A percentile compares a stretch with the other conserved stretches of the same genome.
These are phyloP conservation scores for Amphicarpaea edgeworthii DNA, from an alignment of 306 rosid species.

Conservation along the genomic window DNA sequence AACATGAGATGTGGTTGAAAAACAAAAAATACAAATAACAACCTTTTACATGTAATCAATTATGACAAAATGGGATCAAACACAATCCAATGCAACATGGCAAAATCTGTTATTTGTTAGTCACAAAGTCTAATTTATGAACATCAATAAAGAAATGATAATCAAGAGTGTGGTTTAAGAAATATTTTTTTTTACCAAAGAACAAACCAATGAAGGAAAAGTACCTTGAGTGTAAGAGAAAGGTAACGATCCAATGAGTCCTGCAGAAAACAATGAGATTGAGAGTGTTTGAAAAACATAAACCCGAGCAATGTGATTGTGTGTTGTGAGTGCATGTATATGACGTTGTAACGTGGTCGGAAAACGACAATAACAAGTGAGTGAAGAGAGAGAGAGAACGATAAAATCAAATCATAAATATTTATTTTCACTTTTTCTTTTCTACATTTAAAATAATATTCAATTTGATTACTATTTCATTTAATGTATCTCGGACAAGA, in stretches of 20 bases:
- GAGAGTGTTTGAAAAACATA: not conserved
- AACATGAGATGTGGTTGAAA: not conserved
- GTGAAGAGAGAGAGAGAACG: conserved; percentile 32
- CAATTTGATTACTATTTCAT: not conserved
- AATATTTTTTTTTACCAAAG: not conserved
- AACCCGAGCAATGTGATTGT: not conserved
- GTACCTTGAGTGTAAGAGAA: conserved; percentile 38
- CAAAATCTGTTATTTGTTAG: not conserved
- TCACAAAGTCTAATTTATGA: conserved; percentile 23
- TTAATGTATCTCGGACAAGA: not conserved
- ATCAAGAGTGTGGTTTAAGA: not conserved
- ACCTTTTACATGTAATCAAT: conserved; percentile 60
- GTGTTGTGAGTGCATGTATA: conserved; percentile 27
- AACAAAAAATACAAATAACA: conserved; percentile 5
- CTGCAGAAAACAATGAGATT: conserved; percentile 31
- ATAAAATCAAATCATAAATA: not conserved
- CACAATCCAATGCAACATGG: not conserved
- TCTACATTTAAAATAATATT: not conserved
- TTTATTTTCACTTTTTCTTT: not conserved
- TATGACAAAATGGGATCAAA: conserved; percentile 44
- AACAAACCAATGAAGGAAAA: not conserved
- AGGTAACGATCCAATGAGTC: conserved; percentile 47
- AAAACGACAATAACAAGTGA: conserved; percentile 24
- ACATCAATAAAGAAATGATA: not conserved
- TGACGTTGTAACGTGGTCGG: conserved; percentile 1